Evolutionary conservation across 2,329 filamentous ascomycete genomes (phyloP).

Genomic region (Microsporum ferrugineum): DNA sequence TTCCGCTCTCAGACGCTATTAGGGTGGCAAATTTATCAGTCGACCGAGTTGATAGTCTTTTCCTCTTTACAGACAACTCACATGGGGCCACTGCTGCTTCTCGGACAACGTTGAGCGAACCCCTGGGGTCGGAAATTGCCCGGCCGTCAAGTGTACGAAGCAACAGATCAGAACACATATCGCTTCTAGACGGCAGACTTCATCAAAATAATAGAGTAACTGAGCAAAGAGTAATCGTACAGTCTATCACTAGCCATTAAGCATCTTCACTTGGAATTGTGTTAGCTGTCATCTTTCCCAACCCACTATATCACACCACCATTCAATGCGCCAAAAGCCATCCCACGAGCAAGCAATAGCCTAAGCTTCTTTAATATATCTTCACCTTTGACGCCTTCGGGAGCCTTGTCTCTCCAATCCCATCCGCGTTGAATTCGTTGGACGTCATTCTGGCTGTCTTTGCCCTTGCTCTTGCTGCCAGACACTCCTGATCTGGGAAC

Average conservation of each 20-base stretch:
- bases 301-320: background rate
- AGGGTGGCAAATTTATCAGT: background rate
- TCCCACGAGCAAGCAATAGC: constrained; percentile 60
- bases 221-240: background rate
- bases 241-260: background rate
- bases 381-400: constrained; percentile 47
- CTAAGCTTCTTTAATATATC: constrained; percentile 65
- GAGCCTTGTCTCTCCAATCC: constrained; percentile 57
- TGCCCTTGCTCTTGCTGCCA: constrained; percentile 7
- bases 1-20: background rate
- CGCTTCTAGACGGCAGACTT: background rate
- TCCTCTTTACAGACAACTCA: background rate
- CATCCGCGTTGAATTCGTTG: constrained; percentile 48
- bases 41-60: background rate
- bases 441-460: background rate
- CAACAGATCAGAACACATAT: background rate
- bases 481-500: constrained; percentile 20
- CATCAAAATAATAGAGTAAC: background rate
- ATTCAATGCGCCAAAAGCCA: constrained; percentile 37
- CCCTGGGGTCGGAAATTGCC: background rate
- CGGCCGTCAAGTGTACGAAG: background rate
- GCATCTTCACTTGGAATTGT: background rate
- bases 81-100: background rate
- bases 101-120: background rate
- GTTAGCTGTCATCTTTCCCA: background rate